These are phyloP conservation scores for Alectoria sarmentosa DNA, from an alignment of 495 filamentous ascomycete species.

Conservation along the genomic window DNA sequence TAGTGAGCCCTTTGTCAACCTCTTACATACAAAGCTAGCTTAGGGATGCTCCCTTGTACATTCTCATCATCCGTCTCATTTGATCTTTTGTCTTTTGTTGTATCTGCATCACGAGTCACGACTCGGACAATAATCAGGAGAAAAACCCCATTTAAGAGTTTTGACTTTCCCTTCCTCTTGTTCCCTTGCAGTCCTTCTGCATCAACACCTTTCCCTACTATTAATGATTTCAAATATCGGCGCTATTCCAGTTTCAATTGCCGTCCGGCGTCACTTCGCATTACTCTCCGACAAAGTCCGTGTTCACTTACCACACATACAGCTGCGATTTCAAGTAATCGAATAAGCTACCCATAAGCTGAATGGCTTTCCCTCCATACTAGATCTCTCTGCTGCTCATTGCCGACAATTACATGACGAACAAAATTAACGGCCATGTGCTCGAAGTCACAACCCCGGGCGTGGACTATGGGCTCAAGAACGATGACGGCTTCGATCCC, in stretches of 20 bases:
- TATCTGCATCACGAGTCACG: no score
- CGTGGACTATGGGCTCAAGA: slow-evolving; percentile 22
- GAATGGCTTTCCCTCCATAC: background rate
- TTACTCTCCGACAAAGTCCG: background rate
- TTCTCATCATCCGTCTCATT: background rate
- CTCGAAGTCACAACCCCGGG: background rate
- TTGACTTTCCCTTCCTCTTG: background rate
- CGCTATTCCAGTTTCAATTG: background rate
- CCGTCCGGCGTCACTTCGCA: background rate
- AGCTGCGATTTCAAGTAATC: background rate
- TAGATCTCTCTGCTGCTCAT: slow-evolving; percentile 6
- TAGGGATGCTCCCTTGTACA: background rate
- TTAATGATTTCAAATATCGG: background rate
- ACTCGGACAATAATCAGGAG: background rate
- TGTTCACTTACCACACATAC: background rate
- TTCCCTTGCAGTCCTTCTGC: background rate
- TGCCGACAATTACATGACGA: background rate
- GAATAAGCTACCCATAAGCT: background rate
- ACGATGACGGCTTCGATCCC: slow-evolving; percentile 23
- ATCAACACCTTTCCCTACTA: background rate
- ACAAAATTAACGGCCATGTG: slow-evolving; percentile 1
- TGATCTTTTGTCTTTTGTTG: no score
- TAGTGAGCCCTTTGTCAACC: no score
- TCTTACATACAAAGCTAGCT: no score
- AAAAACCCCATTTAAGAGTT: no score